Conservation (phyloP, 192 early-diverging fungal genomes). For the Coemansia sp. region DNA sequence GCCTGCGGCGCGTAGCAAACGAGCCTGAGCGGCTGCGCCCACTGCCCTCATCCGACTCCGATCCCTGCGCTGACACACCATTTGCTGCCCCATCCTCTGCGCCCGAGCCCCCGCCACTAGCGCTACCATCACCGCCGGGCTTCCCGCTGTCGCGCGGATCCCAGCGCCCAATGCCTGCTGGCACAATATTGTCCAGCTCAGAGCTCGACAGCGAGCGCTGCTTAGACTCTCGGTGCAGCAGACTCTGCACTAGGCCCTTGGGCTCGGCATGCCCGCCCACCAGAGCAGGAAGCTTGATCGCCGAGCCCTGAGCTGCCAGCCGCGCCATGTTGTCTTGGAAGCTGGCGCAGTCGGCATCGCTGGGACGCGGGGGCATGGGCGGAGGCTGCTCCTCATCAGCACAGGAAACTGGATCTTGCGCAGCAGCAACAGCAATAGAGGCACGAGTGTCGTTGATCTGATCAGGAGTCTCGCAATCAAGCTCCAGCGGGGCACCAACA, state of each 20-base stretch:
- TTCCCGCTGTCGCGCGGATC: slow-evolving; percentile 1
- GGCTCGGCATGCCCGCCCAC: slow-evolving; percentile 1
- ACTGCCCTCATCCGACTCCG: not conserved
- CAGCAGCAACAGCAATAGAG: not conserved
- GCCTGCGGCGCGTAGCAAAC: slow-evolving; percentile 35
- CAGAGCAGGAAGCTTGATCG: not conserved
- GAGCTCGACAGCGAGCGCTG: slow-evolving; percentile 49
- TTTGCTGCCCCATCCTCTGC: not conserved
- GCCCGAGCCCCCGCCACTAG: not conserved
- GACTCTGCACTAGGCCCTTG: slow-evolving; percentile 35
- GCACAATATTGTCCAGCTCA: slow-evolving; percentile 47
- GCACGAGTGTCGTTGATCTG: too few relatives aligned
- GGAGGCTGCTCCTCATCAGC: slow-evolving; percentile 4
- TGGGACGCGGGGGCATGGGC: slow-evolving; percentile 25
- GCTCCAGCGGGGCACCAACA: not conserved
- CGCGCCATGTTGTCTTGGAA: slow-evolving; percentile 6
- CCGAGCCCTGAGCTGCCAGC: not conserved
- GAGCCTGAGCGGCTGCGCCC: slow-evolving; percentile 10
- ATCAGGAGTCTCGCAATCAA: too few relatives aligned
- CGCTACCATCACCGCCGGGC: too few relatives aligned
- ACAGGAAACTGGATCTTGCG: not conserved
- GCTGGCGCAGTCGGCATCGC: slow-evolving; percentile 16
- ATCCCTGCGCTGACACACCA: not conserved
- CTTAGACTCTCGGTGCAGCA: slow-evolving; percentile 41
- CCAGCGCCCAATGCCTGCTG: slow-evolving; percentile 33